Percentiles rank a stretch among this genome's conserved stretches.
Evolutionary conservation across 805 yeast species (phyloP).

Genomic region (Danielia oregonensis): DNA sequence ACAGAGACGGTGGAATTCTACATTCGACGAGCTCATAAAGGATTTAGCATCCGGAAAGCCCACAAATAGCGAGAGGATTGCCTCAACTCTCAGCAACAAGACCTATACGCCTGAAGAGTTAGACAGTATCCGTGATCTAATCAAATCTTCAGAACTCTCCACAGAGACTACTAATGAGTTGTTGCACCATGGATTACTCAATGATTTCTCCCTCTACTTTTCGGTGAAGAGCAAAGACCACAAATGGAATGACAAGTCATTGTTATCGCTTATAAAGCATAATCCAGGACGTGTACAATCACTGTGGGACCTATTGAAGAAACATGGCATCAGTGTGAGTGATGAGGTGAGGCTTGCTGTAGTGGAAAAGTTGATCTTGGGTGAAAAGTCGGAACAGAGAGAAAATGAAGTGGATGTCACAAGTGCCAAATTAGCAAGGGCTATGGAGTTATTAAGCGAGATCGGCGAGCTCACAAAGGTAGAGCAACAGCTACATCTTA

Average conservation of each 20-base stretch:
- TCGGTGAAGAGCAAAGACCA: slow-evolving; percentile 14
- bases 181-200: slow-evolving; percentile 17
- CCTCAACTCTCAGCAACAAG: not conserved
- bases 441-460: slow-evolving; percentile 7
- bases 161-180: slow-evolving; percentile 15
- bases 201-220: slow-evolving; percentile 28
- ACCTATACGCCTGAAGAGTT: slow-evolving; percentile 3
- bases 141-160: not conserved
- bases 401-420: slow-evolving; percentile 22
- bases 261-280: slow-evolving; percentile 14
- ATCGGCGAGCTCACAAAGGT: slow-evolving; percentile 1
- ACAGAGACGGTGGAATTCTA: no score
- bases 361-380: slow-evolving; percentile 33
- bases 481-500: not conserved
- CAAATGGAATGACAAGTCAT: slow-evolving; percentile 12
- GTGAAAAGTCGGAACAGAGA: slow-evolving; percentile 32
- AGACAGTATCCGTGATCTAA: slow-evolving; percentile 6
- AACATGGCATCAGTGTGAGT: slow-evolving; percentile 20
- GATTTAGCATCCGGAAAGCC: slow-evolving; percentile 2
- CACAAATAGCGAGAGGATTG: not conserved
- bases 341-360: slow-evolving; percentile 23
- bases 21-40: no score
- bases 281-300: slow-evolving; percentile 54
- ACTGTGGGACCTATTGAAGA: slow-evolving; percentile 45
- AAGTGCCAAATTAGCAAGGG: slow-evolving; percentile 9